Conservation (phyloP, 2,329 filamentous ascomycete species). For the Diaporthe ilicicola region DNA sequence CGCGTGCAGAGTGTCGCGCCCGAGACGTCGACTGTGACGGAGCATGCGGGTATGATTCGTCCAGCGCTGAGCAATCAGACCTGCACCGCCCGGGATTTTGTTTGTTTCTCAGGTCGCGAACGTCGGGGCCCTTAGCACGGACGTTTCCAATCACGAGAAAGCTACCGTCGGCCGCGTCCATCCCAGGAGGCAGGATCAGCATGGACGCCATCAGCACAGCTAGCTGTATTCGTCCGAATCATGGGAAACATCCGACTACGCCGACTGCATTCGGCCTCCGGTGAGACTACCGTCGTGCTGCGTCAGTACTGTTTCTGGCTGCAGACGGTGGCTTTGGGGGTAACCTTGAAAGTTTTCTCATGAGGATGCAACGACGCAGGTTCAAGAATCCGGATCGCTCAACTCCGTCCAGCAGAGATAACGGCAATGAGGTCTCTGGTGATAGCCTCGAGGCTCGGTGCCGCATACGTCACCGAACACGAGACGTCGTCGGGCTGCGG, state of each 20-base stretch:
- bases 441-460: not conserved
- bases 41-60: slow-evolving; percentile 12
- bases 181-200: not conserved
- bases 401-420: not conserved
- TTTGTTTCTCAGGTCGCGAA: not conserved
- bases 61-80: not conserved
- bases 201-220: not conserved
- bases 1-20: not conserved
- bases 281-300: not conserved
- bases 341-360: not conserved
- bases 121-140: not conserved
- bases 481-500: slow-evolving; percentile 8
- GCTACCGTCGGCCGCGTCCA: not conserved
- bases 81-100: not conserved
- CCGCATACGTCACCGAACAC: slow-evolving; percentile 12
- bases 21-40: slow-evolving; percentile 15
- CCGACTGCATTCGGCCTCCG: not conserved
- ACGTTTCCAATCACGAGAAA: not conserved
- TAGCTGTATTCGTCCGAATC: not conserved
- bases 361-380: not conserved
- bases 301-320: not conserved
- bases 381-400: not conserved
- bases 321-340: not conserved
- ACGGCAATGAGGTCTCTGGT: not conserved
- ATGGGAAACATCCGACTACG: not conserved